These are phyloP conservation scores for Chrysoporthe austroafricana DNA, from an alignment of 2,329 filamentous ascomycete species.

Conservation along the genomic window DNA sequence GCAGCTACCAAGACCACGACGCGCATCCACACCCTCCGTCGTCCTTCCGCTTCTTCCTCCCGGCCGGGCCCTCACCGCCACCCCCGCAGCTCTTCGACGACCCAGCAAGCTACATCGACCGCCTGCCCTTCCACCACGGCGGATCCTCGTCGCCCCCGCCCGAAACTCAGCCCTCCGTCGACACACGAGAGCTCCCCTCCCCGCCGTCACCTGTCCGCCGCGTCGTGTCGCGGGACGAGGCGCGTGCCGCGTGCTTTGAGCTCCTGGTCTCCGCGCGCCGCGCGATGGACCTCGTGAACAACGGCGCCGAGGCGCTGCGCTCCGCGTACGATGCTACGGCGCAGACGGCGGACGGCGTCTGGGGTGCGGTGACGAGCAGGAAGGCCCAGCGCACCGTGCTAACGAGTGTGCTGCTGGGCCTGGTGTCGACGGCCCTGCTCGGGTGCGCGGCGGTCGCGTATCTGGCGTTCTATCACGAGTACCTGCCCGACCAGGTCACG, in stretches of 20 bases:
- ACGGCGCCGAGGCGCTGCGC: slow-evolving; percentile 1
- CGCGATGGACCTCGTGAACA: slow-evolving; percentile 23
- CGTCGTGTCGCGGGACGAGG: background rate
- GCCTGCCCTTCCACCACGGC: background rate
- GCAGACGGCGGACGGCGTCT: slow-evolving; percentile 38
- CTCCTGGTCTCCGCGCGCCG: slow-evolving; percentile 14
- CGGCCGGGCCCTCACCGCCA: no score
- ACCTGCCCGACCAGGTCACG: slow-evolving; percentile 59
- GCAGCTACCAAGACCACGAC: no score
- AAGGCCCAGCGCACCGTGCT: slow-evolving; percentile 54
- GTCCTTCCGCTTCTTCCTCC: background rate
- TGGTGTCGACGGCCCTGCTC: slow-evolving; percentile 49
- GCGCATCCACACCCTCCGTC: background rate
- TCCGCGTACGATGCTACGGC: slow-evolving; percentile 20
- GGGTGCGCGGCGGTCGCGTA: slow-evolving; percentile 54
- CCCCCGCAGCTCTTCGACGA: background rate
- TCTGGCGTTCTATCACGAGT: slow-evolving; percentile 58
- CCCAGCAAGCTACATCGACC: background rate
- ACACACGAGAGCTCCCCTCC: background rate
- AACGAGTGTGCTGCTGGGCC: slow-evolving; percentile 49
- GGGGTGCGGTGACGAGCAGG: slow-evolving; percentile 51
- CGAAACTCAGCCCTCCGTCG: background rate
- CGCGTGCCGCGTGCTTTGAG: background rate
- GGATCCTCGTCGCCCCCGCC: background rate
- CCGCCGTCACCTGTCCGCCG: background rate